These are phyloP conservation scores for Alternaria angustiovoidea DNA, from an alignment of 2,329 filamentous ascomycete genomes.

Conservation along the genomic window DNA sequence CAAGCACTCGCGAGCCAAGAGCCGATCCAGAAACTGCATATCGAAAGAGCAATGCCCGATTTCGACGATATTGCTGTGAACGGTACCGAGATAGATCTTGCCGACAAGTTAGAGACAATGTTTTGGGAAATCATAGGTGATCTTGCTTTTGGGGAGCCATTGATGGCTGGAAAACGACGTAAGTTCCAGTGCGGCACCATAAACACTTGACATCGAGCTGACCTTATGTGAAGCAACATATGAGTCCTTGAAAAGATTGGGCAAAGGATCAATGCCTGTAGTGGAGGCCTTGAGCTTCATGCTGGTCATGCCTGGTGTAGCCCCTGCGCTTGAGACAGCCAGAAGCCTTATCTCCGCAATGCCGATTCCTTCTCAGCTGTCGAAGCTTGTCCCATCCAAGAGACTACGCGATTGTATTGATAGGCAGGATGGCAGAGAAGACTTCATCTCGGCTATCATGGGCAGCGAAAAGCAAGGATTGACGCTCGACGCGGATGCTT, in stretches of 20 bases:
- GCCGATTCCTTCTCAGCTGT: slow-evolving; percentile 3
- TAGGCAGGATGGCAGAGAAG: slow-evolving; percentile 5
- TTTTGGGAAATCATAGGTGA: slow-evolving; percentile 6
- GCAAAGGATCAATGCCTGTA: slow-evolving; percentile 4
- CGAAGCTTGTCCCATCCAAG: slow-evolving; percentile 3
- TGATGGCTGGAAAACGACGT: slow-evolving; percentile 7
- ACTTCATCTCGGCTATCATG: slow-evolving; percentile 3
- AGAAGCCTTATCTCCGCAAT: slow-evolving; percentile 4
- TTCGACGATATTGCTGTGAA: neutral
- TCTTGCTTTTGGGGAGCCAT: slow-evolving; percentile 5
- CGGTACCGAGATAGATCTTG: neutral
- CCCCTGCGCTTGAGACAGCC: slow-evolving; percentile 2
- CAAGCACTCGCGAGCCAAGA: slow-evolving; percentile 8
- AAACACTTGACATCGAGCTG: neutral
- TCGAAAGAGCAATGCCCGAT: neutral
- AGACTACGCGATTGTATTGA: slow-evolving; percentile 5
- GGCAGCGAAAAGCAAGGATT: slow-evolving; percentile 3
- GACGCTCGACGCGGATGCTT: slow-evolving; percentile 4
- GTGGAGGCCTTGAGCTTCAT: slow-evolving; percentile 9
- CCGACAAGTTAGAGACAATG: slow-evolving; percentile 4
- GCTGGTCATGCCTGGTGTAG: slow-evolving; percentile 7
- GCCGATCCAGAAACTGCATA: slow-evolving; percentile 4
- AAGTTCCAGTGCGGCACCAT: neutral
- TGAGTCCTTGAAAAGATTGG: neutral
- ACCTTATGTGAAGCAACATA: neutral